A percentile compares a stretch with the other conserved stretches of the same genome.
Conservation (phyloP, 2,329 filamentous ascomycete genomes). For the Cyphellophora attinorum region DNA sequence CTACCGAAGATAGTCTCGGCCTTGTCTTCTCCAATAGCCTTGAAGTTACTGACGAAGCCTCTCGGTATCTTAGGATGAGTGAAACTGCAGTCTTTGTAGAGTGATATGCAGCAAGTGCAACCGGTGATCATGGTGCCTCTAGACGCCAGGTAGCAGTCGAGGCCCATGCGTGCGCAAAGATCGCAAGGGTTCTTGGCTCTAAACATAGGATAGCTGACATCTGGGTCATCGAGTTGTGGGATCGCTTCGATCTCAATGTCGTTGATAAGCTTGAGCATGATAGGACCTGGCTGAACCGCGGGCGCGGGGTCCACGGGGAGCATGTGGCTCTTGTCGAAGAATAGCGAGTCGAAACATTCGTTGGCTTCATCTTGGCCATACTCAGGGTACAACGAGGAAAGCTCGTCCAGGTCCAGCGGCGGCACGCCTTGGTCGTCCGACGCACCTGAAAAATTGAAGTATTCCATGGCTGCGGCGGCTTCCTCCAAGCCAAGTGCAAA, state of each 20-base stretch:
- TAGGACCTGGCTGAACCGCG: conserved; percentile 16
- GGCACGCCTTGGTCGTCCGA: conserved; percentile 25
- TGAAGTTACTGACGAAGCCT: conserved; percentile 34
- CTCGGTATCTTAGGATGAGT: conserved; percentile 30
- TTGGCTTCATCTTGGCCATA: conserved; percentile 28
- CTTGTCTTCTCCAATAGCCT: conserved; percentile 32
- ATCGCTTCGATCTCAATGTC: conserved; percentile 19
- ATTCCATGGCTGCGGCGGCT: conserved; percentile 32
- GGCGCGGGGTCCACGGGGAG: conserved; percentile 24
- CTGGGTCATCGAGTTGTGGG: conserved; percentile 12
- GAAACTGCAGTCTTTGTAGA: conserved; percentile 39
- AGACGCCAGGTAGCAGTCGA: conserved; percentile 37
- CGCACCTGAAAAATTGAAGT: conserved; percentile 38
- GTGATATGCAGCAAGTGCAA: conserved; percentile 38
- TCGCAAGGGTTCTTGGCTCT: conserved; percentile 36
- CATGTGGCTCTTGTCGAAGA: conserved; percentile 30
- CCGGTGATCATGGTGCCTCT: conserved; percentile 33
- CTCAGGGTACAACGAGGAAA: conserved; percentile 28
- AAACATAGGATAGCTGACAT: conserved; percentile 32
- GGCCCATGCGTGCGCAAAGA: conserved; percentile 35
- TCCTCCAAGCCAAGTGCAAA: too few relatives aligned
- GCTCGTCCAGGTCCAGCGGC: conserved; percentile 26
- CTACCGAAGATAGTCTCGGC: conserved; percentile 14
- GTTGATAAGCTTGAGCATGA: conserved; percentile 19
- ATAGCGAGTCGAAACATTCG: conserved; percentile 30